Conservation (phyloP, 1,284 basidiomycete genomes). For the Cutaneotrichosporon cavernicola region DNA sequence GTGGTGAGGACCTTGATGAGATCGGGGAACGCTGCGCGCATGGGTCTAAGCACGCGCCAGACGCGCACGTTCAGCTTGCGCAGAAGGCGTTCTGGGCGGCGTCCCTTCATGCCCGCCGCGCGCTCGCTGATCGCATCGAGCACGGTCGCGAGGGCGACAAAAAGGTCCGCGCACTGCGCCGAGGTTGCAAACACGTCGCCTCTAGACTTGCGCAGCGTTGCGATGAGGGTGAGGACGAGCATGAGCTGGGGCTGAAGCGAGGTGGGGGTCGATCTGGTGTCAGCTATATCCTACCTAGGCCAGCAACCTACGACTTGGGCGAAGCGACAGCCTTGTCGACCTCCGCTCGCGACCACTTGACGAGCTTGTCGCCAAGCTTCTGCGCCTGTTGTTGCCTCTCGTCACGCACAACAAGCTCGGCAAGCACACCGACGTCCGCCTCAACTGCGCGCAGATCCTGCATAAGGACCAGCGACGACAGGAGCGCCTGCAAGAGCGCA, state of each 20-base stretch:
- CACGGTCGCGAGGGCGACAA: slow-evolving; percentile 39
- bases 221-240: slow-evolving; percentile 36
- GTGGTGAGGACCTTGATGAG: slow-evolving; percentile 38
- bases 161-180: slow-evolving; percentile 38
- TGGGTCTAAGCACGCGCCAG: slow-evolving; percentile 41
- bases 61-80: slow-evolving; percentile 41
- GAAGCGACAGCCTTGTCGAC: slow-evolving; percentile 37
- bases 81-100: slow-evolving; percentile 28
- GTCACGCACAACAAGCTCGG: slow-evolving; percentile 39
- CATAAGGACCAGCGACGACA: slow-evolving; percentile 32
- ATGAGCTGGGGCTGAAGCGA: slow-evolving; percentile 42
- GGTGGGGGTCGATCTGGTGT: slow-evolving; percentile 30
- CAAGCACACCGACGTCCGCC: slow-evolving; percentile 34
- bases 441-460: slow-evolving; percentile 36
- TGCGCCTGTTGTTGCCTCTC: slow-evolving; percentile 30
- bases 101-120: slow-evolving; percentile 4
- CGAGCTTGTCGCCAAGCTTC: slow-evolving; percentile 49
- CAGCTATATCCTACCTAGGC: neutral
- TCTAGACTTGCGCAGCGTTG: slow-evolving; percentile 34
- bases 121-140: slow-evolving; percentile 41
- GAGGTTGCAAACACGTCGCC: slow-evolving; percentile 30
- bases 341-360: slow-evolving; percentile 44
- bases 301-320: slow-evolving; percentile 17
- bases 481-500: slow-evolving; percentile 17
- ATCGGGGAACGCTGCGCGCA: slow-evolving; percentile 33